Percentiles rank a stretch among this genome's conserved stretches.
Conservation (phyloP, 192 early-diverging fungal species). For the Coemansia erecta region DNA sequence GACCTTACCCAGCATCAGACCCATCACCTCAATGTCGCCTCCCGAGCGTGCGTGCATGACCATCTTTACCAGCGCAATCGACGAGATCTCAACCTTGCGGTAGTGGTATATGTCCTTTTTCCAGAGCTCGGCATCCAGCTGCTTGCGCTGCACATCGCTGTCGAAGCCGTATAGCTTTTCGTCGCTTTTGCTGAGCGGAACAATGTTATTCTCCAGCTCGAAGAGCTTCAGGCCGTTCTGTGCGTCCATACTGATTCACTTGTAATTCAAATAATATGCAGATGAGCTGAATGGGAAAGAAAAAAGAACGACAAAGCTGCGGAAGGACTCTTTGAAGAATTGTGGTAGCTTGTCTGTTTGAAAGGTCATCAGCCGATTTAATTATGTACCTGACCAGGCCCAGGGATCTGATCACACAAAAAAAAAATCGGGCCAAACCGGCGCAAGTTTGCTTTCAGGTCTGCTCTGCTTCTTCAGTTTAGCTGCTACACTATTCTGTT, state of each 20-base stretch:
- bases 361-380: too few relatives aligned
- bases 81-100: slow-evolving; percentile 87
- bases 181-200: slow-evolving; percentile 58
- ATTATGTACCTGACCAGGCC: too few relatives aligned
- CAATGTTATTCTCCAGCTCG: slow-evolving; percentile 72
- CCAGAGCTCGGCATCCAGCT: slow-evolving; percentile 75
- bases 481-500: not conserved
- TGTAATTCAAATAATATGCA: not conserved
- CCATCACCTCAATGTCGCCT: slow-evolving; percentile 96
- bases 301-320: too few relatives aligned
- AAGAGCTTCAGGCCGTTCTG: slow-evolving; percentile 43
- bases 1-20: slow-evolving; percentile 95
- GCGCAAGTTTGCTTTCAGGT: too few relatives aligned
- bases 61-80: slow-evolving; percentile 97
- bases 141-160: slow-evolving; percentile 61
- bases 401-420: too few relatives aligned
- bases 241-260: slow-evolving; percentile 17
- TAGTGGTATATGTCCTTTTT: slow-evolving; percentile 61
- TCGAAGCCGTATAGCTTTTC: slow-evolving; percentile 86
- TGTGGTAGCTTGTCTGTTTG: too few relatives aligned
- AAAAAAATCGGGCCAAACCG: too few relatives aligned
- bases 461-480: not conserved
- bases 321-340: too few relatives aligned
- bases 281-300: too few relatives aligned
- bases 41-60: slow-evolving; percentile 99